Conservation (phyloP, 805 yeast genomes). For the Yamadazyma takamatsuzukensis region DNA sequence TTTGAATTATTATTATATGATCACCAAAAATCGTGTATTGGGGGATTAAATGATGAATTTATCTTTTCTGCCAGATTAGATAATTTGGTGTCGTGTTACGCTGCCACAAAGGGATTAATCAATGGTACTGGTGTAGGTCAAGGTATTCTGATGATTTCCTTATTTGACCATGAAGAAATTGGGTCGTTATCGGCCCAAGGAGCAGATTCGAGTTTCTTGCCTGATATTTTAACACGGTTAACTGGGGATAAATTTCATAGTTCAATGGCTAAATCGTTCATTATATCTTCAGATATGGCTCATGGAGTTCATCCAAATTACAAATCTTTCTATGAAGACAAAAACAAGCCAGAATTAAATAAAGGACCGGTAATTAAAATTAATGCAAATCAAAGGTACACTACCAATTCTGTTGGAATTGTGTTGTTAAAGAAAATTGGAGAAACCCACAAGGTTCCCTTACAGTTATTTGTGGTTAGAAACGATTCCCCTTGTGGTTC, state of each 20-base stretch:
- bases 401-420: slow-evolving; percentile 89
- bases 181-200: slow-evolving; percentile 96
- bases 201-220: slow-evolving; percentile 88
- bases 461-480: slow-evolving; percentile 89
- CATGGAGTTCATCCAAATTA: slow-evolving; percentile 97
- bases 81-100: slow-evolving; percentile 82
- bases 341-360: slow-evolving; percentile 79
- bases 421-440: slow-evolving; percentile 75
- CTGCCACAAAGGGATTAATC: slow-evolving; percentile 70
- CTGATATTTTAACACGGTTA: slow-evolving; percentile 70
- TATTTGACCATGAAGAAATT: slow-evolving; percentile 95
- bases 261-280: slow-evolving; percentile 68
- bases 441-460: slow-evolving; percentile 62
- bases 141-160: slow-evolving; percentile 70
- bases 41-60: slow-evolving; percentile 89
- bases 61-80: slow-evolving; percentile 90
- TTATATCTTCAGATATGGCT: slow-evolving; percentile 92
- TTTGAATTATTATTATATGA: slow-evolving; percentile 86
- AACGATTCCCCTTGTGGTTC: slow-evolving; percentile 95
- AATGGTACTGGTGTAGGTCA: slow-evolving; percentile 47
- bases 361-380: slow-evolving; percentile 89
- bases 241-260: slow-evolving; percentile 26
- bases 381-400: slow-evolving; percentile 93
- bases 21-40: slow-evolving; percentile 75
- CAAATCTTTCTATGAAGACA: slow-evolving; percentile 65